Evolutionary conservation across 2,329 filamentous ascomycete species (phyloP).

Genomic region (Penicillium sp.): DNA sequence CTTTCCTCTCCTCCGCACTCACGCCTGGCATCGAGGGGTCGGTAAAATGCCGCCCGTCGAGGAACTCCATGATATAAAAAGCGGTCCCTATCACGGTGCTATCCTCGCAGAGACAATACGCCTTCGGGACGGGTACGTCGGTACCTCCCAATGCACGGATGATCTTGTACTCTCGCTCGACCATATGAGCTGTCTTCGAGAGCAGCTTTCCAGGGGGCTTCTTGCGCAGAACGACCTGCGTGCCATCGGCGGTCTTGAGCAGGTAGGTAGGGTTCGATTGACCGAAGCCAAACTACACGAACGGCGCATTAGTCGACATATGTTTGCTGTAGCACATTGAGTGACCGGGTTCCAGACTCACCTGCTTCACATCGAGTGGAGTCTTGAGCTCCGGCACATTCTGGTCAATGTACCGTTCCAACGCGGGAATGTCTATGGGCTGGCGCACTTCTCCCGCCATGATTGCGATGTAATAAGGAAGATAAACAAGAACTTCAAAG

Average conservation of each 20-base stretch:
- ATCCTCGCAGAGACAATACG: constrained; percentile 84
- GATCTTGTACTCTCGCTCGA: constrained; percentile 92
- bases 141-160: constrained; percentile 76
- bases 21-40: constrained; percentile 77
- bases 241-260: constrained; percentile 66
- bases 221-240: constrained; percentile 87
- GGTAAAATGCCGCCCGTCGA: constrained; percentile 90
- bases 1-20: constrained; percentile 62
- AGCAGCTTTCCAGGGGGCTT: constrained; percentile 94
- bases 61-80: constrained; percentile 96
- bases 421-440: constrained; percentile 74
- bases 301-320: not conserved
- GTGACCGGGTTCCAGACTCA: constrained; percentile 38
- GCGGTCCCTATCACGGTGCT: constrained; percentile 73
- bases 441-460: constrained; percentile 90
- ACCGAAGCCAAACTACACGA: constrained; percentile 80
- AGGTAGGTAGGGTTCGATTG: constrained; percentile 98
- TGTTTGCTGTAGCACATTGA: not conserved
- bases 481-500: not conserved
- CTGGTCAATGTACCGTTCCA: constrained; percentile 72
- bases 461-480: constrained; percentile 8
- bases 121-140: constrained; percentile 78
- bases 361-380: constrained; percentile 86
- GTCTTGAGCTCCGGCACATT: constrained; percentile 80
- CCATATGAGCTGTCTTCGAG: constrained; percentile 90